Percentiles rank a stretch among this genome's conserved stretches.
phyloP scores from a whole-genome alignment of 495 filamentous ascomycete genomes.

The Hamigera avellanea region DNA sequence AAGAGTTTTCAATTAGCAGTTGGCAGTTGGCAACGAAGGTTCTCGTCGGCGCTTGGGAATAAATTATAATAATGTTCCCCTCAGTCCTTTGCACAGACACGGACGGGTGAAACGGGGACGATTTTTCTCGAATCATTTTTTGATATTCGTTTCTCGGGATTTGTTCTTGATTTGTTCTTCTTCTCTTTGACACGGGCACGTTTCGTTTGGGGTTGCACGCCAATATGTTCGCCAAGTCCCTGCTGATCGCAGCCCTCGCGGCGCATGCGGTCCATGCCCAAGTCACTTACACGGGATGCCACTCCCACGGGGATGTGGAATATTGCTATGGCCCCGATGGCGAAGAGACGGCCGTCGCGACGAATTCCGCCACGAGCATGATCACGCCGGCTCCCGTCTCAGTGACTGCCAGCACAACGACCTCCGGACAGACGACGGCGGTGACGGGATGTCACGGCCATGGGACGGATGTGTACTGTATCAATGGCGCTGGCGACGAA shows the following conservation, averaged over 20 bases:
- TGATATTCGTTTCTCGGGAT: no score
- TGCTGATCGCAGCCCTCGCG: not conserved
- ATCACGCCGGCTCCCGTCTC: not conserved
- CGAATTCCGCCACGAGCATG: conserved; percentile 3
- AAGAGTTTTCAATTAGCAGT: no score
- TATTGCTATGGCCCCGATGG: conserved; percentile 17
- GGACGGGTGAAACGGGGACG: no score
- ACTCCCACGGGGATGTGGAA: conserved; percentile 5
- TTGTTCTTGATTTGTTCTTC: no score
- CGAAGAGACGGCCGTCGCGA: conserved; percentile 14
- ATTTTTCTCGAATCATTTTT: no score
- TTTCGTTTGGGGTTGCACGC: no score
- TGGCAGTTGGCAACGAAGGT: no score
- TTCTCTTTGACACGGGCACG: no score
- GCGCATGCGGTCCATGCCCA: conserved; percentile 1
- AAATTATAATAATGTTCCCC: no score
- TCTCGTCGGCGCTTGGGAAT: no score
- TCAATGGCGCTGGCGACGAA: conserved; percentile 24
- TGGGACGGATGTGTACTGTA: conserved; percentile 28
- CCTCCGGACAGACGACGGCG: conserved; percentile 12
- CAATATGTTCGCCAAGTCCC: not conserved
- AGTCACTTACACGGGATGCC: conserved; percentile 4
- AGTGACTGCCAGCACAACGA: conserved; percentile 9
- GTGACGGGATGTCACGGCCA: conserved; percentile 31
- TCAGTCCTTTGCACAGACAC: no score